Conservation (phyloP, 106 monocot species). For the Ottelia alismoides region DNA sequence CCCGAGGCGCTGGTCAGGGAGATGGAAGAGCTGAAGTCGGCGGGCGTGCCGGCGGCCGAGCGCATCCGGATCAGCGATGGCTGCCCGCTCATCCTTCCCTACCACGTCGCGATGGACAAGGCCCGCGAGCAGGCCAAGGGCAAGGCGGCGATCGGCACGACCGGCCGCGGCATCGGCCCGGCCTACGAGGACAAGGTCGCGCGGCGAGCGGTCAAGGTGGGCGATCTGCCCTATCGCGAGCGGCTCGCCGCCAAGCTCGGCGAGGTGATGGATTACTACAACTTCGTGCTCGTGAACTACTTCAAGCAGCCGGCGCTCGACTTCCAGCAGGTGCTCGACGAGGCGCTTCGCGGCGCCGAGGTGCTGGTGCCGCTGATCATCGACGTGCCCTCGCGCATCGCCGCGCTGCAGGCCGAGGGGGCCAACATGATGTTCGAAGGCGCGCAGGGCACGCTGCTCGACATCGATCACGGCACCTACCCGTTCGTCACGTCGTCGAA, state of each 20-base stretch:
- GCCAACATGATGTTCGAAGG: not conserved
- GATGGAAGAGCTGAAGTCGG: no score
- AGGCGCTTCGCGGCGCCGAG: not conserved
- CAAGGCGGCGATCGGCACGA: not conserved
- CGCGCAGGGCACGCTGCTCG: not conserved
- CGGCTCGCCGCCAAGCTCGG: not conserved
- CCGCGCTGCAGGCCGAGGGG: no score
- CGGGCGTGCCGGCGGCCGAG: no score
- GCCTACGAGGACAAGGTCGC: not conserved
- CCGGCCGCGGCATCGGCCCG: not conserved
- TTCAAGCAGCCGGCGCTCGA: not conserved
- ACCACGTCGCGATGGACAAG: not conserved
- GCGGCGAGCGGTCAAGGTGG: not conserved
- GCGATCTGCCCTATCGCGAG: not conserved
- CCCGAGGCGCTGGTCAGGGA: no score
- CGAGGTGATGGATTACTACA: not conserved
- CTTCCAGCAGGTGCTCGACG: not conserved
- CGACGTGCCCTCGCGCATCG: not conserved
- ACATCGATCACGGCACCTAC: no score
- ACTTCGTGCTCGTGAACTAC: not conserved
- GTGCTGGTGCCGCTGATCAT: not conserved
- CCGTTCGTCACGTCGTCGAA: not conserved
- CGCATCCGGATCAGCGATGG: not conserved
- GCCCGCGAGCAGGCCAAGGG: not conserved
- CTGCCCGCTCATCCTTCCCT: not conserved